These are phyloP conservation scores for Microascus cirrosus DNA, from an alignment of 2,329 filamentous ascomycete genomes.

Conservation along the genomic window DNA sequence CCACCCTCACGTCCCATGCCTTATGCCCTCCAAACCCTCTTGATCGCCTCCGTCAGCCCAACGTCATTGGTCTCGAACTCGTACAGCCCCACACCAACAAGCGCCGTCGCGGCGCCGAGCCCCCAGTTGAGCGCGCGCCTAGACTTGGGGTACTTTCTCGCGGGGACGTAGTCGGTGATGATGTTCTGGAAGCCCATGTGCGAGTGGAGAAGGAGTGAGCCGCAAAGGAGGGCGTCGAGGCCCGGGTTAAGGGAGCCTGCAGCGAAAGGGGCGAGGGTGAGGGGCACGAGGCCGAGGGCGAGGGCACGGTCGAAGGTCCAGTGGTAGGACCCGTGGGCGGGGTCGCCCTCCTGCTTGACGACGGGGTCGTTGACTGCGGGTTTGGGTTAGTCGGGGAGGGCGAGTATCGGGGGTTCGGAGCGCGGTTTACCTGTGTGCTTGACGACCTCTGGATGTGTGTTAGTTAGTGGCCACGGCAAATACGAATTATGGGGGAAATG, in stretches of 20 bases:
- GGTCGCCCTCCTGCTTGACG: conserved; percentile 57
- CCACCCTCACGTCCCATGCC: background rate
- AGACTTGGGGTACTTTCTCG: conserved; percentile 53
- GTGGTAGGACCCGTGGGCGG: conserved; percentile 91
- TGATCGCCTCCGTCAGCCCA: conserved; percentile 79
- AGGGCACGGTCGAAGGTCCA: conserved; percentile 92
- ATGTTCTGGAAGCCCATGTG: conserved; percentile 90
- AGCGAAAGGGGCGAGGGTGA: conserved; percentile 85
- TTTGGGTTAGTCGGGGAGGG: conserved; percentile 4
- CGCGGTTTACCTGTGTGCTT: conserved; percentile 55
- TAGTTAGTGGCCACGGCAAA: background rate
- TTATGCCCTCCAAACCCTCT: conserved; percentile 79
- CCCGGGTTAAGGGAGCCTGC: conserved; percentile 83
- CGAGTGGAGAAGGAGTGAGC: conserved; percentile 76
- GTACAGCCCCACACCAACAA: conserved; percentile 82
- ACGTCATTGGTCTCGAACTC: conserved; percentile 99
- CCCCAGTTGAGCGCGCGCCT: conserved; percentile 63
- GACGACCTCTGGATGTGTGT: conserved; percentile 48
- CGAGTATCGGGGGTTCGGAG: background rate
- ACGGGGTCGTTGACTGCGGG: conserved; percentile 72
- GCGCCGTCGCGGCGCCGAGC: conserved; percentile 66
- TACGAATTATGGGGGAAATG: background rate
- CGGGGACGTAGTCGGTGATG: conserved; percentile 86
- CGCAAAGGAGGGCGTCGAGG: conserved; percentile 77
- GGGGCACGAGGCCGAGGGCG: conserved; percentile 69